These are phyloP conservation scores for Candida labiduridarum DNA, from an alignment of 1,139 yeast genomes.

Conservation along the genomic window DNA sequence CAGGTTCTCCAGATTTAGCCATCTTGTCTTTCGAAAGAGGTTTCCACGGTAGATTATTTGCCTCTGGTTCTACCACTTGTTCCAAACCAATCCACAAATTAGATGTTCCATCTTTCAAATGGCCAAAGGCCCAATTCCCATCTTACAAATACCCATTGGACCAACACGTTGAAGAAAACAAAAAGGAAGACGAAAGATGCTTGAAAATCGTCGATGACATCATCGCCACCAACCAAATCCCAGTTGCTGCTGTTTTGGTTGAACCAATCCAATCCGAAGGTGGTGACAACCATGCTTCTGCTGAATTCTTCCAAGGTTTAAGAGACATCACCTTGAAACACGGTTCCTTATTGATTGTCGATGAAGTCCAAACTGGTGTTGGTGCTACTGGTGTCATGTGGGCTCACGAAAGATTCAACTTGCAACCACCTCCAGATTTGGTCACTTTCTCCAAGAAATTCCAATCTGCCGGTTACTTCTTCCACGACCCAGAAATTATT, in stretches of 20 bases:
- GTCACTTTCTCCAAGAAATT: constrained; percentile 85
- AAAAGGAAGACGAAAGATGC: constrained; percentile 68
- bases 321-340: constrained; percentile 70
- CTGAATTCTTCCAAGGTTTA: constrained; percentile 74
- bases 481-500: constrained; percentile 66
- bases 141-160: constrained; percentile 72
- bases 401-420: constrained; percentile 84
- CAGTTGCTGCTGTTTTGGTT: constrained; percentile 74
- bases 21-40: constrained; percentile 72
- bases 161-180: constrained; percentile 54
- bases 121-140: constrained; percentile 90
- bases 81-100: constrained; percentile 84
- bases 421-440: constrained; percentile 74
- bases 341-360: constrained; percentile 71
- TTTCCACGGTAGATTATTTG: constrained; percentile 84
- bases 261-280: constrained; percentile 90
- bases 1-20: constrained; percentile 77
- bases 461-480: constrained; percentile 85
- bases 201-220: constrained; percentile 58
- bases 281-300: constrained; percentile 83
- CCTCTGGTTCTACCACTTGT: constrained; percentile 75
- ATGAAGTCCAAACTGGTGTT: constrained; percentile 87
- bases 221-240: constrained; percentile 58
- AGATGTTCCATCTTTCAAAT: constrained; percentile 80
- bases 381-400: constrained; percentile 85